Evolutionary conservation across 192 early-diverging fungal species (phyloP).

Genomic region (Chytriomyces confervae): DNA sequence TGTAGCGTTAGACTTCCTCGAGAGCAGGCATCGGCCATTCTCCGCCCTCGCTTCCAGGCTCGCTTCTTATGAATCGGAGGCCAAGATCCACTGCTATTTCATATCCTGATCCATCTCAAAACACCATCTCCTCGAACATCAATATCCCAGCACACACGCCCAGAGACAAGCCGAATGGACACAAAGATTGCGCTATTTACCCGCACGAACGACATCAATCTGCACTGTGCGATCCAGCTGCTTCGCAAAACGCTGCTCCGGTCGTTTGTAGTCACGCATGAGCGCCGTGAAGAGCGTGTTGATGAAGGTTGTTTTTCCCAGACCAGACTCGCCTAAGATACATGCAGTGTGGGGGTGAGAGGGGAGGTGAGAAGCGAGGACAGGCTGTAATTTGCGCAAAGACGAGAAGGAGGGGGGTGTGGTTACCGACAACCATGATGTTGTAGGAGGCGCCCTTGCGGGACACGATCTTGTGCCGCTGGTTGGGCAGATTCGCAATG

Average conservation of each 20-base stretch:
- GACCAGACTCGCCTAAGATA: slow-evolving; percentile 86
- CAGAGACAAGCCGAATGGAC: not conserved
- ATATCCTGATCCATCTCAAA: not conserved
- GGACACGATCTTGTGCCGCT: slow-evolving; percentile 97
- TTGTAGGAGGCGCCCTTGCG: slow-evolving; percentile 96
- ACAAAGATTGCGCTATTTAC: slow-evolving; percentile 42
- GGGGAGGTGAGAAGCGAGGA: not conserved
- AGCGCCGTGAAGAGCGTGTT: slow-evolving; percentile 98
- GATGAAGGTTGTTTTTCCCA: slow-evolving; percentile 98
- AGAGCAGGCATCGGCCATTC: not conserved
- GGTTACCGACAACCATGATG: slow-evolving; percentile 89
- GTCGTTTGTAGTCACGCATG: slow-evolving; percentile 89
- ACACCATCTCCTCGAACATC: not conserved
- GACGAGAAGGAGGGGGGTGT: not conserved
- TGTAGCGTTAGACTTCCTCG: not conserved
- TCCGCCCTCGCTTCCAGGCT: not conserved
- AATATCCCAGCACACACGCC: not conserved
- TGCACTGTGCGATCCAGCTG: slow-evolving; percentile 95
- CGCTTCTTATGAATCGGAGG: no score
- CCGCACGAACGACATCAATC: slow-evolving; percentile 97
- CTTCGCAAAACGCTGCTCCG: slow-evolving; percentile 82
- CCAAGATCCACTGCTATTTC: not conserved
- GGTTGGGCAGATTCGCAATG: slow-evolving; percentile 98
- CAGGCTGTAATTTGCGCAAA: not conserved
- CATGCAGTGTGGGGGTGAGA: not conserved